Evolutionary conservation across 164 flowering plant genomes (phyloP).

Genomic region (Platanus orientalis): DNA sequence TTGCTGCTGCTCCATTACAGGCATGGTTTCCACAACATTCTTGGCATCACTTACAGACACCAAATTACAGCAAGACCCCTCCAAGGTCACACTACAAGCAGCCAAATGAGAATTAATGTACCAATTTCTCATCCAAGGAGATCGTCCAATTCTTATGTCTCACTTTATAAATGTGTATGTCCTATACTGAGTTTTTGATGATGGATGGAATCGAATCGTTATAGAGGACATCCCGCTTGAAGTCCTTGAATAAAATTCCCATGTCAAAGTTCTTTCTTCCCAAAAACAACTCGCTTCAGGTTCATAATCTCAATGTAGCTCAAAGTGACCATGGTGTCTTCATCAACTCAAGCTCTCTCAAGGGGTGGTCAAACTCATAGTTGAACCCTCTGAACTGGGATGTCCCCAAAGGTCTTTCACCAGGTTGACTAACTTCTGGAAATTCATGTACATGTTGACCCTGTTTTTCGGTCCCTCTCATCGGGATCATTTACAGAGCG

Average conservation of each 20-base stretch:
- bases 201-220: constrained; percentile 79
- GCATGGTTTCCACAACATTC: no score
- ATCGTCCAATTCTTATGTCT: no score
- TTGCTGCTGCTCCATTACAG: no score
- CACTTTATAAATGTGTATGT: no score
- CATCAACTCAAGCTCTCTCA: constrained; percentile 83
- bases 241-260: constrained; percentile 83
- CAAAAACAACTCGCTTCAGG: constrained; percentile 76
- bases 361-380: constrained; percentile 82
- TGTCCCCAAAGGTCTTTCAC: constrained; percentile 76
- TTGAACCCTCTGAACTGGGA: constrained; percentile 51
- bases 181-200: no score
- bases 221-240: constrained; percentile 74
- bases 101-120: no score
- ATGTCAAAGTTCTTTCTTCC: constrained; percentile 81
- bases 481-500: constrained; percentile 83
- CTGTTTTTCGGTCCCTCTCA: constrained; percentile 76
- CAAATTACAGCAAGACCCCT: no score
- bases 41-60: no score
- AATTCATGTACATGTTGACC: no score
- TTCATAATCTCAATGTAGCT: constrained; percentile 83
- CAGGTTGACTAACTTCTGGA: constrained; percentile 59
- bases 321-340: constrained; percentile 67
- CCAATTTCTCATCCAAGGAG: no score
- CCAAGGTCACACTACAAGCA: no score